Conservation (phyloP, 192 early-diverging fungal species). For the Ambispora gerdemannii region DNA sequence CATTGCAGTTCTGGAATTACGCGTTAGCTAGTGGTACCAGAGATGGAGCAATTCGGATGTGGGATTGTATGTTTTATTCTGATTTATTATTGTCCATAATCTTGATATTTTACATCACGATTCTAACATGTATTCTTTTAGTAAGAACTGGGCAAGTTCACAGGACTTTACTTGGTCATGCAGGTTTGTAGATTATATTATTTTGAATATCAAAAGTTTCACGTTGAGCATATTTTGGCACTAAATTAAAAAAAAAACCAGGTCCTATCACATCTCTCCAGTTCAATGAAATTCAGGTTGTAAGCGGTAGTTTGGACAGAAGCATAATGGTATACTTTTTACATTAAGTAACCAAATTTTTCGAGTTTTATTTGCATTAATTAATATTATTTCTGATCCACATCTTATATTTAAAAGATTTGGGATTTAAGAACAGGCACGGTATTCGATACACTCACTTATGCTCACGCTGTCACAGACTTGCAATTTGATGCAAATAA, state of each 20-base stretch:
- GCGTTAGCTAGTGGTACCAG: slow-evolving; percentile 70
- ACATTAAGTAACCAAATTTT: not conserved
- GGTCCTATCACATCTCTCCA: slow-evolving; percentile 41
- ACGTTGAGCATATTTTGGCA: not conserved
- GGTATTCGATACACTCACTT: slow-evolving; percentile 54
- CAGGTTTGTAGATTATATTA: slow-evolving; percentile 51
- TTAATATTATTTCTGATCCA: not conserved
- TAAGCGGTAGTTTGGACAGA: slow-evolving; percentile 68
- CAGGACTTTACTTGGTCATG: slow-evolving; percentile 66
- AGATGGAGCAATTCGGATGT: slow-evolving; percentile 73
- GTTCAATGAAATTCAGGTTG: slow-evolving; percentile 68
- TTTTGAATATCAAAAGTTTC: not conserved
- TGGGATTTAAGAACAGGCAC: slow-evolving; percentile 77
- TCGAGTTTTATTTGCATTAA: not conserved
- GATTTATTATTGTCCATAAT: not conserved
- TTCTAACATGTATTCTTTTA: slow-evolving; percentile 24
- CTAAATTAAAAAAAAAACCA: no score
- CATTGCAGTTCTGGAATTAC: slow-evolving; percentile 69
- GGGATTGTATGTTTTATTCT: slow-evolving; percentile 56
- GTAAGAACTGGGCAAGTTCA: slow-evolving; percentile 71
- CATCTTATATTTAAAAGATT: slow-evolving; percentile 40
- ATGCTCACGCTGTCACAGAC: slow-evolving; percentile 52
- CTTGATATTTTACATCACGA: not conserved
- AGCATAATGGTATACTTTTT: slow-evolving; percentile 45
- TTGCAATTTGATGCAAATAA: slow-evolving; percentile 54